A percentile compares a stretch with the other conserved stretches of the same genome.
phyloP scores from a whole-genome alignment of 2,329 filamentous ascomycete species.

The Gliomastix tumulicola region DNA sequence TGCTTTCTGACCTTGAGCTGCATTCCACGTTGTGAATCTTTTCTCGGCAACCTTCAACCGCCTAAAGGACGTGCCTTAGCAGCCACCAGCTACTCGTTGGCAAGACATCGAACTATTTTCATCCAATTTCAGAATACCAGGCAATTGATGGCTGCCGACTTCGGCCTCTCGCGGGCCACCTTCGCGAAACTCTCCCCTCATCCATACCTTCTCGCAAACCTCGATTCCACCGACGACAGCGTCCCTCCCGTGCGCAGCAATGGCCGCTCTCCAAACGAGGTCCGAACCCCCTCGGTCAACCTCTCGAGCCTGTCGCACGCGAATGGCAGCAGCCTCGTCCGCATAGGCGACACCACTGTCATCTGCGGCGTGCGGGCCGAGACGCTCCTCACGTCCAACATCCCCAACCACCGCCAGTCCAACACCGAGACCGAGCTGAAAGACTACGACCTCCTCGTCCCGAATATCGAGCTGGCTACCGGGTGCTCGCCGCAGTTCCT shows the following conservation, averaged over 20 bases:
- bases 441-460: slow-evolving; percentile 72
- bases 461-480: slow-evolving; percentile 88
- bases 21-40: too few relatives aligned
- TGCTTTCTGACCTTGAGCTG: too few relatives aligned
- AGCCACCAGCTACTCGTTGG: too few relatives aligned
- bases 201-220: slow-evolving; percentile 83
- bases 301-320: slow-evolving; percentile 80
- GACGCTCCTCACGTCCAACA: slow-evolving; percentile 67
- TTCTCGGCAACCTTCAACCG: too few relatives aligned
- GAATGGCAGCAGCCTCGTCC: slow-evolving; percentile 82
- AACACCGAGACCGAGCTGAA: slow-evolving; percentile 39
- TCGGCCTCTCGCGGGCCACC: slow-evolving; percentile 52
- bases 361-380: slow-evolving; percentile 90
- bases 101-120: too few relatives aligned
- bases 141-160: slow-evolving; percentile 22
- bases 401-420: slow-evolving; percentile 55
- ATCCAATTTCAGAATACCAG: too few relatives aligned
- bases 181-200: slow-evolving; percentile 88
- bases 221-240: slow-evolving; percentile 51
- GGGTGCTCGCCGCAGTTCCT: slow-evolving; percentile 82
- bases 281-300: slow-evolving; percentile 70
- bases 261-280: slow-evolving; percentile 63
- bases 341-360: slow-evolving; percentile 85
- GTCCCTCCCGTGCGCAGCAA: slow-evolving; percentile 64
- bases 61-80: too few relatives aligned